Percentiles rank a stretch among this genome's conserved stretches.
Conservation (phyloP, 371 early-diverging fungal genomes). For the Synchytrium microbalum region DNA sequence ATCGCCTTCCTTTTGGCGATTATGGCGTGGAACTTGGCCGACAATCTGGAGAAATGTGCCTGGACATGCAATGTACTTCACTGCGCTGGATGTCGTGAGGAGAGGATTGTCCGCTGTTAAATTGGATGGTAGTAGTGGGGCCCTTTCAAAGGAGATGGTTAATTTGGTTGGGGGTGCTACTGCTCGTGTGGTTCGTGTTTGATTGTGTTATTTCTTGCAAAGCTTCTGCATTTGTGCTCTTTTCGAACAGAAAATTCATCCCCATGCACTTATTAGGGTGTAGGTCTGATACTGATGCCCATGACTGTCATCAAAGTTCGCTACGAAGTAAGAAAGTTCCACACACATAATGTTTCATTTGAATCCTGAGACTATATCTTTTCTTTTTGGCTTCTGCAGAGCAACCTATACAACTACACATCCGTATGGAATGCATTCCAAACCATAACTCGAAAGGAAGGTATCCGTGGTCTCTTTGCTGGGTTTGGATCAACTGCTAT, state of each 20-base stretch:
- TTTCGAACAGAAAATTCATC: not conserved
- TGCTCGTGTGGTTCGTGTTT: constrained; percentile 54
- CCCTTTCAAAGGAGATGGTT: constrained; percentile 15
- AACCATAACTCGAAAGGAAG: constrained; percentile 48
- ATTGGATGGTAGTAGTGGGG: constrained; percentile 4
- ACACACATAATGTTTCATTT: not conserved
- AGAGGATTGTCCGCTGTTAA: not conserved
- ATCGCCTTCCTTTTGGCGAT: constrained; percentile 51
- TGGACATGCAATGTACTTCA: constrained; percentile 20
- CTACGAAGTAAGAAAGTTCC: constrained; percentile 54
- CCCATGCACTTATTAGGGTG: constrained; percentile 22
- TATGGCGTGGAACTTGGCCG: constrained; percentile 73
- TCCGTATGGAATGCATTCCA: constrained; percentile 52
- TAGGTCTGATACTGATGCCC: constrained; percentile 91
- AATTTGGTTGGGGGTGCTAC: constrained; percentile 71
- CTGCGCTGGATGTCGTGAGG: not conserved
- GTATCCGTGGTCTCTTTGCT: constrained; percentile 66
- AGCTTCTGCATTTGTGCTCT: not conserved
- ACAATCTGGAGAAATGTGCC: constrained; percentile 67
- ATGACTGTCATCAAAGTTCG: constrained; percentile 87
- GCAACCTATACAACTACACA: constrained; percentile 72
- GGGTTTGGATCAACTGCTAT: constrained; percentile 87
- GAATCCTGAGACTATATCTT: constrained; percentile 3
- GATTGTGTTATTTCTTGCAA: not conserved
- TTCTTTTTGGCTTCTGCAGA: constrained; percentile 33